These are phyloP conservation scores for Orbilia oligospora DNA, from an alignment of 2,329 filamentous ascomycete species.

Conservation along the genomic window DNA sequence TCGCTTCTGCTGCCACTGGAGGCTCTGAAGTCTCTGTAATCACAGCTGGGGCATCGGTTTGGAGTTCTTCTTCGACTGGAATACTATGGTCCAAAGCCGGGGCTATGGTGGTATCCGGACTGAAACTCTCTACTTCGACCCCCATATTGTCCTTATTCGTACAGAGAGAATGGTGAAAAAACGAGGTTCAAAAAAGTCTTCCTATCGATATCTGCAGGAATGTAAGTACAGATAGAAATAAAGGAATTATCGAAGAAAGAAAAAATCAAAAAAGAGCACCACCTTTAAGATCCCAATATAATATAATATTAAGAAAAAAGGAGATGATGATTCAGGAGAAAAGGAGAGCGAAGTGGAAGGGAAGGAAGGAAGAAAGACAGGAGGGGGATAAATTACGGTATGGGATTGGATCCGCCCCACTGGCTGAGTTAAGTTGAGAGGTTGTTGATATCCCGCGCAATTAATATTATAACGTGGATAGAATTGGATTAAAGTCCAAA, in stretches of 20 bases:
- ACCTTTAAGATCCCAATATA: background rate
- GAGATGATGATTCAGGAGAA: constrained; percentile 11
- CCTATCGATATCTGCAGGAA: constrained; percentile 11
- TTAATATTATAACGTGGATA: constrained; percentile 25
- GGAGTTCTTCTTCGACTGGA: constrained; percentile 11
- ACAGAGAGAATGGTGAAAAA: background rate
- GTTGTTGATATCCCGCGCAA: constrained; percentile 31
- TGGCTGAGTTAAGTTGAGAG: constrained; percentile 32
- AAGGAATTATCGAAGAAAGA: constrained; percentile 1
- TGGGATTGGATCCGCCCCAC: constrained; percentile 29
- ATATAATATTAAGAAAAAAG: background rate
- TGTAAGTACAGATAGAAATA: background rate
- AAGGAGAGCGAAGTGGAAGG: constrained; percentile 14
- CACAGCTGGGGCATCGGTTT: constrained; percentile 8
- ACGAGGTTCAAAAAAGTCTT: background rate
- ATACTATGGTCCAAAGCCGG: background rate
- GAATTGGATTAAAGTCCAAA: background rate
- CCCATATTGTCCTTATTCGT: background rate
- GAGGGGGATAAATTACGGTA: constrained; percentile 30
- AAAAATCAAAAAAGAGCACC: background rate
- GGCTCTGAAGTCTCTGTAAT: constrained; percentile 6
- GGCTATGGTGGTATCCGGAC: constrained; percentile 3
- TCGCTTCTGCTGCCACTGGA: background rate
- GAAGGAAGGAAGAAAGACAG: background rate
- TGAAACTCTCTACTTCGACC: constrained; percentile 18